Conservation (phyloP, 2,329 filamentous ascomycete species). For the Aspergillus nomiae region DNA sequence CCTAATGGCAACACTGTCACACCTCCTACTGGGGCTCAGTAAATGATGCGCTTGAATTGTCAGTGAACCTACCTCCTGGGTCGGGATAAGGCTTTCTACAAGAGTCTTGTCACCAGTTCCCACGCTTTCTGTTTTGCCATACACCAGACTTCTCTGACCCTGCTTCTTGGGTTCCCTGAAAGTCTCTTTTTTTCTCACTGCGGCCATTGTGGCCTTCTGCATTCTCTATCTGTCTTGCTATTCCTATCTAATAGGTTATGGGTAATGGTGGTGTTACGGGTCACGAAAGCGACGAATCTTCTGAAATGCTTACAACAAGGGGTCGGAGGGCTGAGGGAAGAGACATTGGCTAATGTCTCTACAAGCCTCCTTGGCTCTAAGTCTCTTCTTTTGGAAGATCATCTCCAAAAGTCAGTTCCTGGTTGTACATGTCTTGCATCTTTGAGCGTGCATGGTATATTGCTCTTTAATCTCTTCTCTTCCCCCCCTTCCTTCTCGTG, state of each 20-base stretch:
- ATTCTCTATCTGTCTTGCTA: constrained; percentile 14
- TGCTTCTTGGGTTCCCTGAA: neutral
- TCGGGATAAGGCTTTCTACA: neutral
- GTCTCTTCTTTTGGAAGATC: constrained; percentile 15
- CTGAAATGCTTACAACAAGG: constrained; percentile 23
- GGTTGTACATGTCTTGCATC: constrained; percentile 35
- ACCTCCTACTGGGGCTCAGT: constrained; percentile 21
- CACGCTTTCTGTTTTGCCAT: constrained; percentile 6
- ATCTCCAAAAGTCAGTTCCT: constrained; percentile 27
- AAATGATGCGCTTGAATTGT: constrained; percentile 2
- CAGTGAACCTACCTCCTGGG: constrained; percentile 5
- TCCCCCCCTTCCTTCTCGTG: constrained; percentile 24
- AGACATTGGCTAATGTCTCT: neutral
- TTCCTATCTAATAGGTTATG: constrained; percentile 20
- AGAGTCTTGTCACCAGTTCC: neutral
- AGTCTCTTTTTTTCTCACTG: neutral
- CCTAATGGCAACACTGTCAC: constrained; percentile 28
- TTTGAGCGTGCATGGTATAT: constrained; percentile 39
- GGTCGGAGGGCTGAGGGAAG: constrained; percentile 5
- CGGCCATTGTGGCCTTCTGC: neutral
- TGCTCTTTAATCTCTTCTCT: constrained; percentile 26
- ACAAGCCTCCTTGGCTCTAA: constrained; percentile 7
- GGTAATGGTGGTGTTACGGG: constrained; percentile 37
- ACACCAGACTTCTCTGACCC: constrained; percentile 7
- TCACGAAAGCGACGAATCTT: constrained; percentile 40